Evolutionary conservation across 2,329 filamentous ascomycete species (phyloP).

Genomic region (Aspergillus spinulosporus): DNA sequence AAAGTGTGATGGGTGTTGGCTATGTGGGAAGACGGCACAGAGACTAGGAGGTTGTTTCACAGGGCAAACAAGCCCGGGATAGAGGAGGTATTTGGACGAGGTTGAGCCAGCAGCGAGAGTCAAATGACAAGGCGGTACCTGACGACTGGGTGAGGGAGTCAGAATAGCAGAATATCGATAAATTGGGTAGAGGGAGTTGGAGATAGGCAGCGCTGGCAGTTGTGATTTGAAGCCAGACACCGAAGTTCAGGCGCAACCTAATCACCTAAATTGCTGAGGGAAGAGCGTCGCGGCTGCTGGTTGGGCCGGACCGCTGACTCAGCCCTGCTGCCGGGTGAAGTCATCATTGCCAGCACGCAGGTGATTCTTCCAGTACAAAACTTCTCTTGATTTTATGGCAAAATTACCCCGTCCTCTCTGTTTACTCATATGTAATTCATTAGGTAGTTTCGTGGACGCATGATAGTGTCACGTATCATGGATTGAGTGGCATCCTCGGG

Average conservation of each 20-base stretch:
- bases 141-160: not conserved
- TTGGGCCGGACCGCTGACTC: conserved; percentile 25
- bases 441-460: not conserved
- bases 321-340: conserved; percentile 41
- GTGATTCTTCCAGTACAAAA: conserved; percentile 3
- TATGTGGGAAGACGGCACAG: conserved; percentile 20
- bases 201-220: conserved; percentile 4
- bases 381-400: not conserved
- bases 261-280: conserved; percentile 13
- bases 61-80: conserved; percentile 7
- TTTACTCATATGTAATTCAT: not conserved
- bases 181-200: conserved; percentile 3
- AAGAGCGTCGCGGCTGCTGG: conserved; percentile 18
- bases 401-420: not conserved
- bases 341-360: conserved; percentile 12
- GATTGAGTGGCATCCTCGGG: not conserved
- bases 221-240: conserved; percentile 7
- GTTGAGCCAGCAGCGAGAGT: not conserved
- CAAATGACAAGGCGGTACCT: not conserved
- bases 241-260: conserved; percentile 8
- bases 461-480: not conserved
- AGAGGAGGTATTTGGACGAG: conserved; percentile 1
- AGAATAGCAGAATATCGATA: not conserved
- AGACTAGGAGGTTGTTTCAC: conserved; percentile 13
- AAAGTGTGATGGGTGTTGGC: conserved; percentile 16